These are phyloP conservation scores for Stachybotrys elegans DNA, from an alignment of 2,329 filamentous ascomycete species.

Conservation along the genomic window DNA sequence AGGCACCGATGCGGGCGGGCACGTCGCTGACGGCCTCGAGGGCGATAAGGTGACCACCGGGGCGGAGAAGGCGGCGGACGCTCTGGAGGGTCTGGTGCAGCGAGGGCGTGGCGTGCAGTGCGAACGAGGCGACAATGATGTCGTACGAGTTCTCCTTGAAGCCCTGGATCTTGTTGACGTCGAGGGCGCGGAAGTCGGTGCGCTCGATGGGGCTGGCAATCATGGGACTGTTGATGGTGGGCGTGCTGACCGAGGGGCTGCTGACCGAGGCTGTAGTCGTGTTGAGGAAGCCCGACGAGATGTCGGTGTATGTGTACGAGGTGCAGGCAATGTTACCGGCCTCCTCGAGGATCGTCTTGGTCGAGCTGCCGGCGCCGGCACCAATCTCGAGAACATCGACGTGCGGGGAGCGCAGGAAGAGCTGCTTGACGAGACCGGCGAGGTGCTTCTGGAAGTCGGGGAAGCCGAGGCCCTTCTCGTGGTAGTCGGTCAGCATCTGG, in stretches of 20 bases:
- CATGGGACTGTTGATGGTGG: slow-evolving; percentile 6
- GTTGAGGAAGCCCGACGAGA: slow-evolving; percentile 7
- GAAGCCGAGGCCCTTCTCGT: background rate
- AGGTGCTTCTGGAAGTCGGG: background rate
- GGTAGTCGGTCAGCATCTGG: background rate
- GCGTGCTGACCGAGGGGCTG: too few species aligned
- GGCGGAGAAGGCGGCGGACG: slow-evolving; percentile 6
- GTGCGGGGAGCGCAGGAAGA: slow-evolving; percentile 8
- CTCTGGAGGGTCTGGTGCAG: slow-evolving; percentile 5
- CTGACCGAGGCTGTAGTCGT: slow-evolving; percentile 1
- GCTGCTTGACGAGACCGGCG: slow-evolving; percentile 5
- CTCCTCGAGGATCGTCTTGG: slow-evolving; percentile 5
- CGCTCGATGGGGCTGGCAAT: background rate
- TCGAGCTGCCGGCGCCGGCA: slow-evolving; percentile 6
- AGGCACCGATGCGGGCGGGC: slow-evolving; percentile 4
- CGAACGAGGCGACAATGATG: slow-evolving; percentile 4
- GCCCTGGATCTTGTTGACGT: slow-evolving; percentile 8
- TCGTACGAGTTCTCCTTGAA: slow-evolving; percentile 6
- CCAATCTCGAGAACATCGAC: slow-evolving; percentile 9
- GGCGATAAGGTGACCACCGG: slow-evolving; percentile 8
- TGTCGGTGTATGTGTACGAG: slow-evolving; percentile 9
- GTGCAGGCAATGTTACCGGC: slow-evolving; percentile 4
- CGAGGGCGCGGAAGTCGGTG: background rate
- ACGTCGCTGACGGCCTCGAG: slow-evolving; percentile 6
- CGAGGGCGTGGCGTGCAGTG: background rate